A percentile compares a stretch with the other conserved stretches of the same genome.
Conservation (phyloP, 208 protist genomes). For the Trypanosoma mega region DNA sequence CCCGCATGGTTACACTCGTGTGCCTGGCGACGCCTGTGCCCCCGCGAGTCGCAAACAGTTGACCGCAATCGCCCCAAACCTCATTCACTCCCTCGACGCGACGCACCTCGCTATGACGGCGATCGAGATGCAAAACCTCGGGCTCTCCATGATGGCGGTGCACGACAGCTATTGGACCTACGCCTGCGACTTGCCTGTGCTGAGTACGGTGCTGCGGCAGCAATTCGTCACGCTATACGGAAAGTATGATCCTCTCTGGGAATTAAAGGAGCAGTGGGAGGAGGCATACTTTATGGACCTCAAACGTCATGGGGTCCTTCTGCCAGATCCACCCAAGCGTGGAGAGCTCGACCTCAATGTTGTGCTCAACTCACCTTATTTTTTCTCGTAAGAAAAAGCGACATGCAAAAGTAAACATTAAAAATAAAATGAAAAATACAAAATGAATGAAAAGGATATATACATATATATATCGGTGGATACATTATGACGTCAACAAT, state of each 20-base stretch:
- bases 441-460: too few species aligned
- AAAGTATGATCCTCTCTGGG: conserved; percentile 89
- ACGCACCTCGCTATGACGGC: conserved; percentile 98
- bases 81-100: conserved; percentile 98
- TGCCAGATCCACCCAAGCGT: conserved; percentile 87
- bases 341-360: conserved; percentile 84
- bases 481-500: too few species aligned
- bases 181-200: conserved; percentile 88
- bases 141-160: conserved; percentile 95
- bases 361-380: conserved; percentile 90
- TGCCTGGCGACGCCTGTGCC: conserved; percentile 68
- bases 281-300: conserved; percentile 89
- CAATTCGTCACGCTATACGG: conserved; percentile 97
- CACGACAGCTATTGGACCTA: conserved; percentile 99
- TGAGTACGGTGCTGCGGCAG: conserved; percentile 94
- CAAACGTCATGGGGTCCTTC: conserved; percentile 70
- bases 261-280: conserved; percentile 92
- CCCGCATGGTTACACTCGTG: conserved; percentile 60
- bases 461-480: too few species aligned
- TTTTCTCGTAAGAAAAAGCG: conserved; percentile 92
- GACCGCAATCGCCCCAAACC: conserved; percentile 98
- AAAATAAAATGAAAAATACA: too few species aligned
- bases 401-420: too few species aligned
- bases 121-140: conserved; percentile 85
- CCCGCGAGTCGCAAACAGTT: conserved; percentile 88